phyloP scores from a whole-genome alignment of 352 stramenopile genomes.

The Globisporangium alternatum region DNA sequence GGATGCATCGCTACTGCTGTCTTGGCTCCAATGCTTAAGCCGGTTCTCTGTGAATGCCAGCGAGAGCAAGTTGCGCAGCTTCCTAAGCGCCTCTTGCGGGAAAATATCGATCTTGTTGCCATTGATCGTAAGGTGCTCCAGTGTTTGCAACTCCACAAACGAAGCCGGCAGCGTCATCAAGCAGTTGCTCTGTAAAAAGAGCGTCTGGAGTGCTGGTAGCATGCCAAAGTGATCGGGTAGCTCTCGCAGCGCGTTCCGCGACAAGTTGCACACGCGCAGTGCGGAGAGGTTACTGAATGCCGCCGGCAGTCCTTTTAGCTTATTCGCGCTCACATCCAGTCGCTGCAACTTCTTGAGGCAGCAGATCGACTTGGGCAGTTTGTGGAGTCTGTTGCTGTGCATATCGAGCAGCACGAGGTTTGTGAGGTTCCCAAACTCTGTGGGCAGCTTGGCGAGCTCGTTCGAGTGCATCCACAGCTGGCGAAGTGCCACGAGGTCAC shows the following conservation, averaged over 20 bases:
- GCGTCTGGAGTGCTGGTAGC: constrained; percentile 22
- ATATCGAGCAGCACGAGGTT: constrained; percentile 40
- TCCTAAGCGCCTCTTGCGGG: constrained; percentile 21
- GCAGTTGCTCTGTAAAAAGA: constrained; percentile 38
- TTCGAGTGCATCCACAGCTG: constrained; percentile 34
- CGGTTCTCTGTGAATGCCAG: constrained; percentile 47
- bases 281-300: constrained; percentile 46
- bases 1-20: constrained; percentile 1
- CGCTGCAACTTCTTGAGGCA: constrained; percentile 33
- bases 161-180: constrained; percentile 40
- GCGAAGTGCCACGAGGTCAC: constrained; percentile 34
- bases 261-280: constrained; percentile 39
- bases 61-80: constrained; percentile 22
- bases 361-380: constrained; percentile 47
- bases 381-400: constrained; percentile 33
- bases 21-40: constrained; percentile 32
- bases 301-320: constrained; percentile 34
- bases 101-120: constrained; percentile 50
- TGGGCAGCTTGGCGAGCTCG: constrained; percentile 10
- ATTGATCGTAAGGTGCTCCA: constrained; percentile 40
- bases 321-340: constrained; percentile 43
- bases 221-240: constrained; percentile 40
- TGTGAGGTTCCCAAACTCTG: constrained; percentile 32
- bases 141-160: constrained; percentile 30
- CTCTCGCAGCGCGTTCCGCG: constrained; percentile 33